Evolutionary conservation across 495 filamentous ascomycete genomes (phyloP).

Genomic region (Penicillium lagena): DNA sequence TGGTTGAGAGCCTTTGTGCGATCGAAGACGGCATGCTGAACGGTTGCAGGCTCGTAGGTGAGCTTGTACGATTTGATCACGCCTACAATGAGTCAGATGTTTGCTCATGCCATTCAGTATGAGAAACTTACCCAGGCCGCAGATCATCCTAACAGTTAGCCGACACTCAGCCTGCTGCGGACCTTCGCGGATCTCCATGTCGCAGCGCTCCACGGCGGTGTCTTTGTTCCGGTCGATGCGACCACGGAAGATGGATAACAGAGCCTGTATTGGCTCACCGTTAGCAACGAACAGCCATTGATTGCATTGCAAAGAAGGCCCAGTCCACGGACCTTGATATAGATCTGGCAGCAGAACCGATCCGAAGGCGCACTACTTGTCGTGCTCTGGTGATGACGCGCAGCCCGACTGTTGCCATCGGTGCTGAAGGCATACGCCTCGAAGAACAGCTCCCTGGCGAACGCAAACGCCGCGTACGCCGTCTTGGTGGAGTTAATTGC

Average conservation of each 20-base stretch:
- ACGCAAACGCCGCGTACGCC: slow-evolving; percentile 76
- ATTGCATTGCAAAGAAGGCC: not conserved
- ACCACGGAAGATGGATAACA: slow-evolving; percentile 70
- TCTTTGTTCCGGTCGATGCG: slow-evolving; percentile 65
- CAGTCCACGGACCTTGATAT: slow-evolving; percentile 49
- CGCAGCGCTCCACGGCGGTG: slow-evolving; percentile 77
- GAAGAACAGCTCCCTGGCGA: slow-evolving; percentile 74
- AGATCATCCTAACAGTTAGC: slow-evolving; percentile 74
- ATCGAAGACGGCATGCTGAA: slow-evolving; percentile 87
- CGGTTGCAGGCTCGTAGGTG: slow-evolving; percentile 75
- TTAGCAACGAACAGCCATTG: no score
- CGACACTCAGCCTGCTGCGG: slow-evolving; percentile 66
- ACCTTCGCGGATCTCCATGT: slow-evolving; percentile 74
- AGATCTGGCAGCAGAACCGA: slow-evolving; percentile 70
- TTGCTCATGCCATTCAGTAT: not conserved
- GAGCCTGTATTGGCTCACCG: slow-evolving; percentile 37
- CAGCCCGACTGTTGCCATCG: slow-evolving; percentile 1
- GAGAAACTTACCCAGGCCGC: slow-evolving; percentile 65
- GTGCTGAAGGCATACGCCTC: slow-evolving; percentile 52
- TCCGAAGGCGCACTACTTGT: slow-evolving; percentile 25
- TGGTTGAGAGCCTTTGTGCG: slow-evolving; percentile 58
- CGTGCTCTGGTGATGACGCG: slow-evolving; percentile 1
- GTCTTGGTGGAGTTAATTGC: slow-evolving; percentile 90
- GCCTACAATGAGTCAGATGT: slow-evolving; percentile 34
- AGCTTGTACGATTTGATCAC: slow-evolving; percentile 89